Percentiles rank a stretch among this genome's conserved stretches.
Evolutionary conservation across 2,329 filamentous ascomycete genomes (phyloP).

Genomic region (Dactylellina parvicollis): DNA sequence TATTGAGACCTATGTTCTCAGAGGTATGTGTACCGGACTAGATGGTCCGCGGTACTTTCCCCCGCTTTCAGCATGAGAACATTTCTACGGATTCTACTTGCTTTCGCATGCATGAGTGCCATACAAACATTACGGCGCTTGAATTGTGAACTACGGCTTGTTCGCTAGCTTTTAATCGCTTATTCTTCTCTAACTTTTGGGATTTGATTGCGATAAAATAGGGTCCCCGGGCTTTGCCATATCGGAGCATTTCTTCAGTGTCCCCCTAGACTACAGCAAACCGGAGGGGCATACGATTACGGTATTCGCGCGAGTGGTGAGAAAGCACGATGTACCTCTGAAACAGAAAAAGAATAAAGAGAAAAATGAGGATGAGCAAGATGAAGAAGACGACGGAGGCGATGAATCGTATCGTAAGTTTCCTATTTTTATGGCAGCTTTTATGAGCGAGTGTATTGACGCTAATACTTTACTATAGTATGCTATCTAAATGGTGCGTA

Average conservation of each 20-base stretch:
- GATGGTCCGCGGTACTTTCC: too few species aligned
- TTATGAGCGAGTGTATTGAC: background rate
- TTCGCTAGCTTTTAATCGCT: background rate
- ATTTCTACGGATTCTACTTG: too few species aligned
- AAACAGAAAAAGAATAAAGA: constrained; percentile 33
- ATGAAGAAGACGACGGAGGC: constrained; percentile 6
- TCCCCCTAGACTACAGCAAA: constrained; percentile 31
- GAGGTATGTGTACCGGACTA: constrained; percentile 9
- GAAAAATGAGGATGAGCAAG: constrained; percentile 2
- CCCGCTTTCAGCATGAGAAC: too few species aligned
- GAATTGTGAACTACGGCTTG: background rate
- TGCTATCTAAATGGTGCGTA: constrained; percentile 47
- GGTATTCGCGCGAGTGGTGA: constrained; percentile 42
- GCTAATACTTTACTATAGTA: background rate
- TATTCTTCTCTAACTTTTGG: background rate
- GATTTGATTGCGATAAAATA: background rate
- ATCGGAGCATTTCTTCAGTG: constrained; percentile 42
- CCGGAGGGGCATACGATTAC: constrained; percentile 29
- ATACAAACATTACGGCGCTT: too few species aligned
- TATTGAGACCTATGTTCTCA: constrained; percentile 23
- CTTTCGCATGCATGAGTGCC: too few species aligned
- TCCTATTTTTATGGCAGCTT: background rate
- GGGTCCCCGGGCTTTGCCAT: constrained; percentile 26
- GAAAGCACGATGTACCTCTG: constrained; percentile 31
- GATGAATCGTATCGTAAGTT: constrained; percentile 37